Conservation (phyloP, 495 filamentous ascomycete genomes). For the Penicillium dipodomyicola region DNA sequence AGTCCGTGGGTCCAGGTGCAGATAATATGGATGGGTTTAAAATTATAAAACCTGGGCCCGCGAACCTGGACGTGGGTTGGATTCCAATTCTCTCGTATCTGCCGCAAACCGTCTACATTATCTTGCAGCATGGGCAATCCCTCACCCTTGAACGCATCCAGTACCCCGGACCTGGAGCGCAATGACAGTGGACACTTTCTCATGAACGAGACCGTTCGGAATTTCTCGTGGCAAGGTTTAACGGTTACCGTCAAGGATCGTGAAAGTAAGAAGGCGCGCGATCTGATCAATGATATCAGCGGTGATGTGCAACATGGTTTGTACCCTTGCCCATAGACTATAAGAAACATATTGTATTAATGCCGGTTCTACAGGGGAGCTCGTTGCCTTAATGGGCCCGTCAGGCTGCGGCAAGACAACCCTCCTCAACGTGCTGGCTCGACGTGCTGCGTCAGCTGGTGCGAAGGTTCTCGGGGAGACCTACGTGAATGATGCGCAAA, state of each 20-base stretch:
- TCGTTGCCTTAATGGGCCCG: slow-evolving; percentile 75
- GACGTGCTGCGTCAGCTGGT: slow-evolving; percentile 47
- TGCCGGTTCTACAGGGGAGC: slow-evolving; percentile 51
- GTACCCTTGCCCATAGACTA: neutral
- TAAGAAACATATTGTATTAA: slow-evolving; percentile 7
- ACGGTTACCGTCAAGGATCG: slow-evolving; percentile 69
- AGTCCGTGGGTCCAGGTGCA: neutral
- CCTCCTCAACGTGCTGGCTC: slow-evolving; percentile 70
- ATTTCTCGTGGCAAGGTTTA: slow-evolving; percentile 60
- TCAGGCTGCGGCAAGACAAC: slow-evolving; percentile 77
- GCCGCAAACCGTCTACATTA: neutral
- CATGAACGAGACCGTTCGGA: slow-evolving; percentile 39
- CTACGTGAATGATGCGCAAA: slow-evolving; percentile 55
- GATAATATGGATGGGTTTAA: neutral
- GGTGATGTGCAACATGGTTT: slow-evolving; percentile 34
- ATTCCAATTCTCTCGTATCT: slow-evolving; percentile 1
- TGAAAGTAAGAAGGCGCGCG: slow-evolving; percentile 54
- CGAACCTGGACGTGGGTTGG: neutral
- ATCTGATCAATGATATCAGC: slow-evolving; percentile 37
- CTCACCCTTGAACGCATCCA: neutral
- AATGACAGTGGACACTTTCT: slow-evolving; percentile 33
- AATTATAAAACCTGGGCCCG: slow-evolving; percentile 9
- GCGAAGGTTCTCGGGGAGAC: slow-evolving; percentile 49
- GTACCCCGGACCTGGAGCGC: slow-evolving; percentile 28
- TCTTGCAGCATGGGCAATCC: slow-evolving; percentile 14